Evolutionary conservation across 495 filamentous ascomycete species (phyloP).

Genomic region (Penicillium macrosclerotiorum): DNA sequence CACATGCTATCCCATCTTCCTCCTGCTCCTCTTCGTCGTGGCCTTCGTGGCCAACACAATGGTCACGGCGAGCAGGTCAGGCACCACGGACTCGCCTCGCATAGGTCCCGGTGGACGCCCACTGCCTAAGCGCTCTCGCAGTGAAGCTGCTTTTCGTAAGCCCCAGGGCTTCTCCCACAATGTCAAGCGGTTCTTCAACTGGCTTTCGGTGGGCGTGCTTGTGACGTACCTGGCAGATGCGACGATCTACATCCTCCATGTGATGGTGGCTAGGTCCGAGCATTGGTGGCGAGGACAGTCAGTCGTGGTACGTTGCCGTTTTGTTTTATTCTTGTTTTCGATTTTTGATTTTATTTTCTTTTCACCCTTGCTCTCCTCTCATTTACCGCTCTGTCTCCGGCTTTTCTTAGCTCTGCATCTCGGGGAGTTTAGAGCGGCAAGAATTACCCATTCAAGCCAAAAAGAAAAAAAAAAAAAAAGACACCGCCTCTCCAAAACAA

Average conservation of each 20-base stretch:
- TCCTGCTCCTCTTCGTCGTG: constrained; percentile 65
- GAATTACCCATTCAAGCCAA: background rate
- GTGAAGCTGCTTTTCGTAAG: constrained; percentile 32
- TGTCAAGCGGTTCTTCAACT: constrained; percentile 69
- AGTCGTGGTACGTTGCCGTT: constrained; percentile 78
- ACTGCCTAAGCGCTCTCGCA: constrained; percentile 58
- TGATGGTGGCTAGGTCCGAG: constrained; percentile 60
- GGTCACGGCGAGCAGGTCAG: constrained; percentile 45
- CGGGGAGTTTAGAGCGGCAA: background rate
- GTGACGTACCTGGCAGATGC: constrained; percentile 74
- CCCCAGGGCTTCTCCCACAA: constrained; percentile 53
- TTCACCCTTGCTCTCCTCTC: too few relatives aligned
- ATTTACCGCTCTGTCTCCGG: too few relatives aligned
- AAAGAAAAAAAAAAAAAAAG: background rate
- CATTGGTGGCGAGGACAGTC: constrained; percentile 91
- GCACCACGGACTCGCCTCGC: constrained; percentile 31
- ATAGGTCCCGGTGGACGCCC: constrained; percentile 80
- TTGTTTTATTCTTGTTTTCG: too few relatives aligned
- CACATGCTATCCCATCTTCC: constrained; percentile 62
- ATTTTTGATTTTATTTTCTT: too few relatives aligned
- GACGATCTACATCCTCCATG: constrained; percentile 71
- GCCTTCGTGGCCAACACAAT: constrained; percentile 64
- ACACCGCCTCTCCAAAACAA: background rate
- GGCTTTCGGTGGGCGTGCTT: constrained; percentile 63
- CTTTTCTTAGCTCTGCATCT: too few relatives aligned